A percentile compares a stretch with the other conserved stretches of the same genome.
These are phyloP conservation scores for Xylaria intraflava DNA, from an alignment of 495 filamentous ascomycete genomes.

Conservation along the genomic window DNA sequence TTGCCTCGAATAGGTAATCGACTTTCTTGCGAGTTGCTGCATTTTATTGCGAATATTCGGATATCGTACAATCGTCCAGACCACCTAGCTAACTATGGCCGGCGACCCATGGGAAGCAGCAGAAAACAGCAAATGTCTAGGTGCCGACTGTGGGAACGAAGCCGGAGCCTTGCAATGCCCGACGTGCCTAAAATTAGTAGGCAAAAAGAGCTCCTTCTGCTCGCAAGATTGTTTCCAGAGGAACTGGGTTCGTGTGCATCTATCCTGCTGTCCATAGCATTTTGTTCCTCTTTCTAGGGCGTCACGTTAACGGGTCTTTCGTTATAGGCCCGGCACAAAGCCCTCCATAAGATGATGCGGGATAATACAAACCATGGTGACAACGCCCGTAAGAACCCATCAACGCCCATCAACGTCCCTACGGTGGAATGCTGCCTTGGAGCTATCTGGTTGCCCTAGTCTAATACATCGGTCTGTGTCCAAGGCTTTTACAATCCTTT, in stretches of 20 bases:
- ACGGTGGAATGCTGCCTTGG: too few species aligned
- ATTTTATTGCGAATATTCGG: too few species aligned
- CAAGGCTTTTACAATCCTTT: conserved; percentile 83
- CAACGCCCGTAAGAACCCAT: too few species aligned
- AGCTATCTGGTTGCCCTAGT: conserved; percentile 74
- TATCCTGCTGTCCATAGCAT: conserved; percentile 7
- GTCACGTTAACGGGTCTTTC: too few species aligned
- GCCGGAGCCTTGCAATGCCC: conserved; percentile 85
- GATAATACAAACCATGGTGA: too few species aligned
- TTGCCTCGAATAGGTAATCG: too few species aligned
- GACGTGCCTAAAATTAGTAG: conserved; percentile 79
- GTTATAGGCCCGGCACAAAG: conserved; percentile 73
- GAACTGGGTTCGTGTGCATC: conserved; percentile 71
- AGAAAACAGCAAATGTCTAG: conserved; percentile 76
- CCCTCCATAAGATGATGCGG: conserved; percentile 57
- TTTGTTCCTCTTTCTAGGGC: too few species aligned
- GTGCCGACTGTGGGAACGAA: conserved; percentile 75
- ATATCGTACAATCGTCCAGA: too few species aligned
- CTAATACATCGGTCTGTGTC: conserved; percentile 65
- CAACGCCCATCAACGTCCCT: too few species aligned
- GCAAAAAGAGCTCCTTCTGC: conserved; percentile 90
- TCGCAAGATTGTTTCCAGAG: conserved; percentile 98
- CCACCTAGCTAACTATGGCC: too few species aligned
- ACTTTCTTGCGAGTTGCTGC: too few species aligned
- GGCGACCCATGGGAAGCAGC: too few species aligned